Conservation (phyloP, 2,329 filamentous ascomycete species). For the Diaporthe ampelina region DNA sequence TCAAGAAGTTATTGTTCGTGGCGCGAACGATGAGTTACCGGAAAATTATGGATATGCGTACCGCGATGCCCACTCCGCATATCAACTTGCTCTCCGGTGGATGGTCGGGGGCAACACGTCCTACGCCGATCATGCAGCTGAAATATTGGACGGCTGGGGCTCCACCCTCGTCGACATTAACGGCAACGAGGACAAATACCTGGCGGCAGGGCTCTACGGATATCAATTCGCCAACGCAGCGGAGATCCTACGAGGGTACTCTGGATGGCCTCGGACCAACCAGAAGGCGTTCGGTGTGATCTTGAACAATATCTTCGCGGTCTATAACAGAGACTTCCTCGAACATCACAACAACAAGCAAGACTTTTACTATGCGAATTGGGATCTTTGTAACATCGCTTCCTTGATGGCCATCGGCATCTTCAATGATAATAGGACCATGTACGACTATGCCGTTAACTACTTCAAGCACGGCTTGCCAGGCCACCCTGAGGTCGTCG, state of each 20-base stretch:
- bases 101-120: constrained; percentile 49
- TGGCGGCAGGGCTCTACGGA: constrained; percentile 54
- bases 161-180: constrained; percentile 49
- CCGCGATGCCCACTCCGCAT: constrained; percentile 9
- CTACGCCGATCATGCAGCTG: constrained; percentile 50
- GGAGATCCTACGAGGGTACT: constrained; percentile 51
- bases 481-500: constrained; percentile 1
- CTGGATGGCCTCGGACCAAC: constrained; percentile 1
- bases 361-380: constrained; percentile 42
- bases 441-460: constrained; percentile 52
- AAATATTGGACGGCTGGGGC: constrained; percentile 52
- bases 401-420: constrained; percentile 54
- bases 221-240: constrained; percentile 57
- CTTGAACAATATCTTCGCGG: constrained; percentile 49
- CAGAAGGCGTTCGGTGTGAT: constrained; percentile 45
- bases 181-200: constrained; percentile 50
- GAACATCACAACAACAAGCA: constrained; percentile 47
- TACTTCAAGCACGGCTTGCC: constrained; percentile 52
- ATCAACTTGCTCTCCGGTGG: constrained; percentile 50
- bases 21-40: neutral
- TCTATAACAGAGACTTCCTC: constrained; percentile 51
- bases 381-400: constrained; percentile 57
- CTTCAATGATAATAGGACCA: constrained; percentile 54
- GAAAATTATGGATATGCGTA: constrained; percentile 11
- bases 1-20: neutral